phyloP scores from a whole-genome alignment of 805 yeast genomes.

The Nematodospora valgi region DNA sequence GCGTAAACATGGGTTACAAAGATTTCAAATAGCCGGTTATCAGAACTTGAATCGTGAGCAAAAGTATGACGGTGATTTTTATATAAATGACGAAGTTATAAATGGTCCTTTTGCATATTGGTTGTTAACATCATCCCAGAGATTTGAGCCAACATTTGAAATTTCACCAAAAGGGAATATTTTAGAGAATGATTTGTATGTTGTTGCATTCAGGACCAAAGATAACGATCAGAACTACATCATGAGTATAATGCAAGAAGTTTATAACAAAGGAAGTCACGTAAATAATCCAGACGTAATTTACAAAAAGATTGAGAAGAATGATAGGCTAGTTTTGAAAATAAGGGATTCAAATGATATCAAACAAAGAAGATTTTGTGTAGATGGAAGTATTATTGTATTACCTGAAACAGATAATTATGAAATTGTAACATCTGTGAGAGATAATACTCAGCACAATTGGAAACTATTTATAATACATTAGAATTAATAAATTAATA shows the following conservation, averaged over 20 bases:
- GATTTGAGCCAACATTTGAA: constrained; percentile 57
- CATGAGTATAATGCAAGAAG: constrained; percentile 55
- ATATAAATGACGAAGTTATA: constrained; percentile 13
- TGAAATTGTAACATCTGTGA: constrained; percentile 13
- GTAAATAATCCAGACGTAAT: constrained; percentile 44
- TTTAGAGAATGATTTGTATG: constrained; percentile 38
- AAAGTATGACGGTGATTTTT: constrained; percentile 43
- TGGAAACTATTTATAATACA: constrained; percentile 16
- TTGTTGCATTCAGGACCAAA: constrained; percentile 43
- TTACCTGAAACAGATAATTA: constrained; percentile 20
- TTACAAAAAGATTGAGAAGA: constrained; percentile 34
- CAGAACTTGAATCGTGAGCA: constrained; percentile 50
- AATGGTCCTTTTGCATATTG: constrained; percentile 56
- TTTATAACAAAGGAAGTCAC: constrained; percentile 57
- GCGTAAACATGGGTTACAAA: constrained; percentile 57
- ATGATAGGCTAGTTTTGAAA: constrained; percentile 21
- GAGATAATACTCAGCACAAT: constrained; percentile 19
- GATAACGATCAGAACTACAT: constrained; percentile 23
- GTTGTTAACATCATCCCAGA: constrained; percentile 50
- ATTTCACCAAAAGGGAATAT: constrained; percentile 61
- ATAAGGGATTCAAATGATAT: constrained; percentile 11
- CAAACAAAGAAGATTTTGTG: constrained; percentile 51
- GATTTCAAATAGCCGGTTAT: constrained; percentile 70
- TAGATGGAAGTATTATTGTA: constrained; percentile 58
- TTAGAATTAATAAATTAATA: constrained; percentile 4